These are phyloP conservation scores for Phialophora verrucosa DNA, from an alignment of 2,329 filamentous ascomycete genomes.

Conservation along the genomic window DNA sequence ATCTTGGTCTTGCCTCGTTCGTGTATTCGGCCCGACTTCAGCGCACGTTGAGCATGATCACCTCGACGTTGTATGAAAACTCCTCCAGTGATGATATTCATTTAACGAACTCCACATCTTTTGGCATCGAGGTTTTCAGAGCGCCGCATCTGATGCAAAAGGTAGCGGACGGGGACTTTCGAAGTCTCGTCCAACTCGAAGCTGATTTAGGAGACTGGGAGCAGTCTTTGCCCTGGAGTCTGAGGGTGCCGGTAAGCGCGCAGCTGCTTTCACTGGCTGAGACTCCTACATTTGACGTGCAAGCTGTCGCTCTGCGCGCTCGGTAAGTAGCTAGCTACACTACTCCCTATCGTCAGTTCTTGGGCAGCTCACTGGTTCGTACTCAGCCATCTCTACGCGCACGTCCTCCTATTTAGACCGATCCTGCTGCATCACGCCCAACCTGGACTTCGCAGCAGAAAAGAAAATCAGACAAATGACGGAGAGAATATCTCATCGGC, in stretches of 20 bases:
- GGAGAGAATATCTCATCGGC: neutral
- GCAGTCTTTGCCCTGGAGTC: neutral
- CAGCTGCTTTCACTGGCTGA: neutral
- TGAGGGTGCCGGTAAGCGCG: slow-evolving; percentile 8
- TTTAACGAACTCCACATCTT: neutral
- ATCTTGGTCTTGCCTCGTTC: neutral
- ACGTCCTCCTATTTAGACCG: slow-evolving; percentile 8
- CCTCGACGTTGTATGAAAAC: neutral
- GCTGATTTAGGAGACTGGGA: slow-evolving; percentile 10
- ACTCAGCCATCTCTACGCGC: slow-evolving; percentile 13
- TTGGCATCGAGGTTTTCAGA: neutral
- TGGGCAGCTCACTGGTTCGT: neutral
- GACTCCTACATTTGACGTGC: neutral
- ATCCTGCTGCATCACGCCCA: slow-evolving; percentile 7
- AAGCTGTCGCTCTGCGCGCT: slow-evolving; percentile 8
- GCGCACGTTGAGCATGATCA: neutral
- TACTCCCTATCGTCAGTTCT: neutral
- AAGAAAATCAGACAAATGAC: neutral
- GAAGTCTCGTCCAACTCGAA: slow-evolving; percentile 12
- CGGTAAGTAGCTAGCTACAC: neutral
- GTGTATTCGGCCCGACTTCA: neutral
- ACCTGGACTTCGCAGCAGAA: neutral
- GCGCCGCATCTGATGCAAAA: neutral
- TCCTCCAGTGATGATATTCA: neutral
- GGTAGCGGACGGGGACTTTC: slow-evolving; percentile 1